Evolutionary conservation across 257 asterid genomes (phyloP).

Genomic region (Solanum rostratum): DNA sequence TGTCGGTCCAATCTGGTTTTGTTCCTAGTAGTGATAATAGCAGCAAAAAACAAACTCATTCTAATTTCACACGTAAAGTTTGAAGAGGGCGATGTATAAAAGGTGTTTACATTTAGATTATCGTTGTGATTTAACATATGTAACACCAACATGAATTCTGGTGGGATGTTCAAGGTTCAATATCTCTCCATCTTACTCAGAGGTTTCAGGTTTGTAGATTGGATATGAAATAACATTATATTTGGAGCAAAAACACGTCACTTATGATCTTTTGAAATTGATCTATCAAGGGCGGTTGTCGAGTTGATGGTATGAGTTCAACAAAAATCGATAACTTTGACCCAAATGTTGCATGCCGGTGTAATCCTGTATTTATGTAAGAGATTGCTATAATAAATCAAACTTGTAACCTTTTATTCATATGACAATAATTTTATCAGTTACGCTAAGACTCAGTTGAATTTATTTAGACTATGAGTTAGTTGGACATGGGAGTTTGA

Average conservation of each 20-base stretch:
- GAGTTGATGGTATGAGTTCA: background rate
- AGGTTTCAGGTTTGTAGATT: background rate
- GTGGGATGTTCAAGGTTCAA: background rate
- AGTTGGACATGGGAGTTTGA: background rate
- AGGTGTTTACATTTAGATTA: background rate
- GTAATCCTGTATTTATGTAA: too few species aligned
- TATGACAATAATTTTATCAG: background rate
- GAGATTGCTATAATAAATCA: background rate
- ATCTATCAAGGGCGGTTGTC: background rate
- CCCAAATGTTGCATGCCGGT: background rate
- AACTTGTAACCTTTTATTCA: background rate
- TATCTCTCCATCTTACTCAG: background rate
- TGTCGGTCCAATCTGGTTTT: background rate
- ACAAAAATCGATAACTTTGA: background rate
- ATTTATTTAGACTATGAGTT: background rate
- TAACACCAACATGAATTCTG: too few species aligned
- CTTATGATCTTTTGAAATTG: background rate
- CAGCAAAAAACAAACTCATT: background rate
- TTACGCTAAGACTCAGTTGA: background rate
- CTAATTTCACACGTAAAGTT: background rate
- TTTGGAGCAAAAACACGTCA: background rate
- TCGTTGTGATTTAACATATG: background rate
- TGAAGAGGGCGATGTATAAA: background rate
- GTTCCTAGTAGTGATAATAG: background rate
- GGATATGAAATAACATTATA: background rate